phyloP scores from a whole-genome alignment of 805 yeast species.

The Ogataea pignaliae region DNA sequence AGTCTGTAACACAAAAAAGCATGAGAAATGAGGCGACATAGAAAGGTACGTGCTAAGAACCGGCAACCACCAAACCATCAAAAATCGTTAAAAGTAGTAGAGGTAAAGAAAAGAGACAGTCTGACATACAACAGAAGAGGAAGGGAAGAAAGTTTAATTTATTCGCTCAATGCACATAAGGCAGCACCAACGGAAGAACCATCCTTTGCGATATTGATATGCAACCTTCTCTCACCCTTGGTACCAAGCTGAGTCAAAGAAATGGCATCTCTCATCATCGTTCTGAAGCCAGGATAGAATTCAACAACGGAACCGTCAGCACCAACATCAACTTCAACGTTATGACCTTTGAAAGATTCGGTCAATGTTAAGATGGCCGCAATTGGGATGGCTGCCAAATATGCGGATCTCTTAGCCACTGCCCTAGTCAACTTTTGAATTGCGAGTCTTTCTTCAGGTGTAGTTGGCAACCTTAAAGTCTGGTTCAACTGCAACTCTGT shows the following conservation, averaged over 20 bases:
- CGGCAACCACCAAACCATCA: too few species aligned
- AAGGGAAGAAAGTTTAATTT: neutral
- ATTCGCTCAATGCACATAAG: constrained; percentile 59
- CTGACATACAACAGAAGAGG: too few species aligned
- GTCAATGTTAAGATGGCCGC: constrained; percentile 75
- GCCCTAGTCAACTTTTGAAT: constrained; percentile 74
- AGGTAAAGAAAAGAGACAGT: too few species aligned
- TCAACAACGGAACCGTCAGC: constrained; percentile 95
- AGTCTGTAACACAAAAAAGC: too few species aligned
- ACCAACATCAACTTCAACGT: constrained; percentile 79
- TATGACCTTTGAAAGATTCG: constrained; percentile 61
- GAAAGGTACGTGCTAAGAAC: too few species aligned
- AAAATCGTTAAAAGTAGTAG: too few species aligned
- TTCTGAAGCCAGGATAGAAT: constrained; percentile 86
- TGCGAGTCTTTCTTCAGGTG: constrained; percentile 64
- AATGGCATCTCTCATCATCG: constrained; percentile 75
- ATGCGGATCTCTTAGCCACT: constrained; percentile 85
- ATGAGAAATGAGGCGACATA: too few species aligned
- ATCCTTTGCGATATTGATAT: constrained; percentile 81
- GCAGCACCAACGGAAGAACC: constrained; percentile 99
- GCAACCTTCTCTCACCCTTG: constrained; percentile 69
- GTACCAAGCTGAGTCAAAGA: constrained; percentile 65
- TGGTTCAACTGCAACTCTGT: constrained; percentile 66
- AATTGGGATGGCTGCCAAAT: constrained; percentile 80
- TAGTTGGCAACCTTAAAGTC: constrained; percentile 64